phyloP scores from a whole-genome alignment of 768 basidiomycete genomes.

The Mycena haematopus region DNA sequence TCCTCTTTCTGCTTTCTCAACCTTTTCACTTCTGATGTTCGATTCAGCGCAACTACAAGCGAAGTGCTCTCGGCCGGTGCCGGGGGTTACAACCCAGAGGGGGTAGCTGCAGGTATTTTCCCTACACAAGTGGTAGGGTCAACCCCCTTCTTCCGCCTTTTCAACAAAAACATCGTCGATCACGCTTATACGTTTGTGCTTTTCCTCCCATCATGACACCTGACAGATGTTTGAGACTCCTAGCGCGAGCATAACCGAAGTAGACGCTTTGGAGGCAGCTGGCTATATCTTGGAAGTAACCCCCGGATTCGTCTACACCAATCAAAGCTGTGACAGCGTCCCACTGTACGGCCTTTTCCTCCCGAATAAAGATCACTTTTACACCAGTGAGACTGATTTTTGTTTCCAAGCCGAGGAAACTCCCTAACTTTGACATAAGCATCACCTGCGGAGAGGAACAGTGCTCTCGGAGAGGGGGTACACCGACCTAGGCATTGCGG shows the following conservation, averaged over 20 bases:
- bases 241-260: not conserved
- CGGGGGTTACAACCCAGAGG: not conserved
- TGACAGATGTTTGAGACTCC: not conserved
- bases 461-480: too few relatives aligned
- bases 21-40: not conserved
- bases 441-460: too few relatives aligned
- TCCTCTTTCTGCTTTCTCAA: not conserved
- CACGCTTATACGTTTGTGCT: not conserved
- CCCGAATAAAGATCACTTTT: too few relatives aligned
- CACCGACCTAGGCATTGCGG: not conserved
- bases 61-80: not conserved
- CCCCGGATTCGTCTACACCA: not conserved
- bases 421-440: too few relatives aligned
- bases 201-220: not conserved
- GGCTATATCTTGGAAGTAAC: slow-evolving; percentile 1
- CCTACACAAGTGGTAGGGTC: not conserved
- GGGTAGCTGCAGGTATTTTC: not conserved
- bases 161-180: not conserved
- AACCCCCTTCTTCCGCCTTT: slow-evolving; percentile 1
- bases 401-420: too few relatives aligned
- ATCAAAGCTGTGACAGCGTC: too few relatives aligned
- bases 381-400: too few relatives aligned
- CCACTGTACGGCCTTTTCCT: too few relatives aligned
- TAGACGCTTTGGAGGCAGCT: not conserved
- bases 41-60: not conserved